Evolutionary conservation across 805 yeast genomes (phyloP).

Genomic region (Starmerella bombi): DNA sequence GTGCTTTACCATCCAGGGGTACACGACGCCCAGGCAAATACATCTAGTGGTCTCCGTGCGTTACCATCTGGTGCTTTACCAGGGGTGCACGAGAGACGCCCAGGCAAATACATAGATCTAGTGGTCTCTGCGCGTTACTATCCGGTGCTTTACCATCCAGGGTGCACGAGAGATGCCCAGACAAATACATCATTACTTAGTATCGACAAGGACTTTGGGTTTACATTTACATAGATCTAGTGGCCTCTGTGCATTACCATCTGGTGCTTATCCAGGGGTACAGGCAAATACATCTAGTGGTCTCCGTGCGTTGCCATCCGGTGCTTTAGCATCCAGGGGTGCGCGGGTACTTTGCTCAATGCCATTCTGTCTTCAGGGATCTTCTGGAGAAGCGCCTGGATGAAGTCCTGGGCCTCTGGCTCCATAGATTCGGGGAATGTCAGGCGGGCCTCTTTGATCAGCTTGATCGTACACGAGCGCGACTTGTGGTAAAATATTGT

Average conservation of each 20-base stretch:
- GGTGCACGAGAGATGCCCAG: neutral
- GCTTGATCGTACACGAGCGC: conserved; percentile 55
- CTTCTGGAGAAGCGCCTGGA: conserved; percentile 46
- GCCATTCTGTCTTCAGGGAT: conserved; percentile 55
- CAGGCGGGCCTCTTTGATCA: conserved; percentile 68
- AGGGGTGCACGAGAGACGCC: no score
- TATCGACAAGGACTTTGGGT: neutral
- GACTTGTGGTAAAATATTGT: conserved; percentile 88
- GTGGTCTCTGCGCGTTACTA: no score
- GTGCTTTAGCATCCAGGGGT: conserved; percentile 74
- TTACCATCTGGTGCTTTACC: no score
- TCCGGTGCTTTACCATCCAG: no score
- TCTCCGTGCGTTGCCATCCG: no score
- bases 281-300: no score
- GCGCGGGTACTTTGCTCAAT: conserved; percentile 48
- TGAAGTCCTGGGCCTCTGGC: conserved; percentile 64
- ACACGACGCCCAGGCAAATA: no score
- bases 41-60: no score
- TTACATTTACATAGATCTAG: no score
- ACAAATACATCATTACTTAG: conserved; percentile 3
- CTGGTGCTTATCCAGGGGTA: conserved; percentile 24
- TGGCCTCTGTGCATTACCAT: no score
- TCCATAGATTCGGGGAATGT: conserved; percentile 58
- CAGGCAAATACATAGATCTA: no score
- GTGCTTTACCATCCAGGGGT: no score